Evolutionary conservation across 192 early-diverging fungal species (phyloP).

Genomic region (Linnemannia elongata): DNA sequence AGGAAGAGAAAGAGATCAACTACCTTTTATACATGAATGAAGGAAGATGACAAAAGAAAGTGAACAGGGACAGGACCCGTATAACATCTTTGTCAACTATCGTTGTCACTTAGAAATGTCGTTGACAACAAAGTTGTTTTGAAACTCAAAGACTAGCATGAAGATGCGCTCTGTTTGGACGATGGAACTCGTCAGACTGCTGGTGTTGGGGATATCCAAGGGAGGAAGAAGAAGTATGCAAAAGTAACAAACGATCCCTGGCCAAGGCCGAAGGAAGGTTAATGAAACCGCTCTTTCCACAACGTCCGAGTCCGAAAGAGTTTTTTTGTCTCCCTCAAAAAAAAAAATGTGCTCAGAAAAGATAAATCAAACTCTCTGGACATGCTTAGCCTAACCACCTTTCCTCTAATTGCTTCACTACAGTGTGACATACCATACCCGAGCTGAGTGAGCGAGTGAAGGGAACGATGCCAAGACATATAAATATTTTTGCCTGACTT

Average conservation of each 20-base stretch:
- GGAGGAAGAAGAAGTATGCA: neutral
- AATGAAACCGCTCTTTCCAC: neutral
- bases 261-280: constrained; percentile 2
- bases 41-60: neutral
- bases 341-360: neutral
- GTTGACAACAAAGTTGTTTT: neutral
- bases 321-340: neutral
- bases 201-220: neutral
- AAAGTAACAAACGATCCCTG: neutral
- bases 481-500: neutral
- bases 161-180: neutral
- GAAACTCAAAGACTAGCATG: neutral
- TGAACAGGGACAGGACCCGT: neutral
- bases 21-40: neutral
- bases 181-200: neutral
- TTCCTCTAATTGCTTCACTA: neutral
- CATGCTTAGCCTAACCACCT: neutral
- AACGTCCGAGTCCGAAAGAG: constrained; percentile 2
- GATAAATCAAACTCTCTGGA: neutral
- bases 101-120: constrained; percentile 12
- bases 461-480: neutral
- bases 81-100: neutral
- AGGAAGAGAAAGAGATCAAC: neutral
- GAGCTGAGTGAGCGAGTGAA: neutral
- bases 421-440: neutral